Percentiles rank a stretch among this genome's conserved stretches.
These are phyloP conservation scores for Zelonia costaricensis DNA, from an alignment of 208 protist species.

Conservation along the genomic window DNA sequence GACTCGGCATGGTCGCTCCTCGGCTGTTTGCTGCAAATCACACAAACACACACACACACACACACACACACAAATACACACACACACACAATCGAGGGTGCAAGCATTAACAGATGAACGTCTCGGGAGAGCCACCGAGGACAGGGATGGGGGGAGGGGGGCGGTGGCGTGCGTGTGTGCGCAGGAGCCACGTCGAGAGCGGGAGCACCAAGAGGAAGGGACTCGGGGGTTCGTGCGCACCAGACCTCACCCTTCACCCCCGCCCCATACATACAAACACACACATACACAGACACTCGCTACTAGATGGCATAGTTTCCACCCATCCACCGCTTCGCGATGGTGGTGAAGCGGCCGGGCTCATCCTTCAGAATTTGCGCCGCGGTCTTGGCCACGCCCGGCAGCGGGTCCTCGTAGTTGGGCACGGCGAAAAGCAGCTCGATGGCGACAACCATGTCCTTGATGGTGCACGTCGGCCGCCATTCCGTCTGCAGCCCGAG, in stretches of 20 bases:
- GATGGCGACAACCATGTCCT: conserved; percentile 76
- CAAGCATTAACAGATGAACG: no score
- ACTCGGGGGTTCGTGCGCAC: no score
- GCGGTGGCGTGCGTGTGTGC: no score
- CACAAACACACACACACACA: neutral
- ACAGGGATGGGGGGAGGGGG: no score
- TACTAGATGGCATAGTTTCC: conserved; percentile 41
- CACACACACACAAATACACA: neutral
- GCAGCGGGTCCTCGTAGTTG: conserved; percentile 82
- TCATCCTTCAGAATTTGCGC: conserved; percentile 68
- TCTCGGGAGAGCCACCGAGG: no score
- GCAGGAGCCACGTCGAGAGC: no score
- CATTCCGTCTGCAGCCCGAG: conserved; percentile 85
- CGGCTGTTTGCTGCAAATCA: no score
- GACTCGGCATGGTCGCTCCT: no score
- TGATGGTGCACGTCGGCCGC: conserved; percentile 66
- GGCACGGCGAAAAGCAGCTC: conserved; percentile 81
- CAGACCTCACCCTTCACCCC: neutral
- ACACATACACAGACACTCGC: neutral
- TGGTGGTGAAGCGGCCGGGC: conserved; percentile 43
- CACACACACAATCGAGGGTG: no score
- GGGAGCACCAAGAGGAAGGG: no score
- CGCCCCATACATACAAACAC: neutral
- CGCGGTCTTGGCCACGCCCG: conserved; percentile 60
- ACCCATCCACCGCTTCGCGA: conserved; percentile 66